These are phyloP conservation scores for Blastocrithidia nonstop DNA, from an alignment of 208 protist genomes.

Conservation along the genomic window DNA sequence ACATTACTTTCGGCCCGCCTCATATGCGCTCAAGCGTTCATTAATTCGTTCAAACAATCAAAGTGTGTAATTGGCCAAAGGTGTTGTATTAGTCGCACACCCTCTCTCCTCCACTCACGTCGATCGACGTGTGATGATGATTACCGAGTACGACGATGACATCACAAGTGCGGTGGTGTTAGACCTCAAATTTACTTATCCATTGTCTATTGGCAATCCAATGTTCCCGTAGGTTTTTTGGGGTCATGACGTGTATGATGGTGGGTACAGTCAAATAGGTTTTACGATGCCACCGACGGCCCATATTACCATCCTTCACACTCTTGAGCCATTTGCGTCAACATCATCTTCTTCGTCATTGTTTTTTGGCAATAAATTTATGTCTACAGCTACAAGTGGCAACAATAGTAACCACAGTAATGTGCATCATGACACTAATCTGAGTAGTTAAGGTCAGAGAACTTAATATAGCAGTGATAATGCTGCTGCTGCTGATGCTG, in stretches of 20 bases:
- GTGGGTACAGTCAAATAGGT: slow-evolving; percentile 65
- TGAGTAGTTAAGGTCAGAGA: too few relatives aligned
- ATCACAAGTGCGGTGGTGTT: slow-evolving; percentile 58
- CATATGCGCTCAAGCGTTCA: slow-evolving; percentile 25
- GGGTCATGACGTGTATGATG: slow-evolving; percentile 76
- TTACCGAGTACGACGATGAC: slow-evolving; percentile 45
- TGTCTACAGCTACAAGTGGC: too few relatives aligned
- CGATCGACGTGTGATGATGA: slow-evolving; percentile 66
- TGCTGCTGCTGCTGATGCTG: too few relatives aligned
- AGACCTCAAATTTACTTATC: slow-evolving; percentile 64
- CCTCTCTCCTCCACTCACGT: slow-evolving; percentile 66
- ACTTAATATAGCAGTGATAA: too few relatives aligned
- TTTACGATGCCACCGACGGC: slow-evolving; percentile 80
- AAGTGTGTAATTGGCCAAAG: slow-evolving; percentile 29
- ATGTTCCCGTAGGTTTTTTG: slow-evolving; percentile 87
- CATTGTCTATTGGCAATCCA: slow-evolving; percentile 57
- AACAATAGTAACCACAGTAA: too few relatives aligned
- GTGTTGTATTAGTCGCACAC: slow-evolving; percentile 61
- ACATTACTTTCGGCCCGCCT: slow-evolving; percentile 10
- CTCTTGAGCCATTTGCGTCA: slow-evolving; percentile 29
- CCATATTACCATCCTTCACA: slow-evolving; percentile 67
- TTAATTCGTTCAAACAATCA: slow-evolving; percentile 12
- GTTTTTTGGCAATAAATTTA: background rate
- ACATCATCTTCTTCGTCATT: background rate
- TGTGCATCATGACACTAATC: too few relatives aligned